Percentiles rank a stretch among this genome's conserved stretches.
These are phyloP conservation scores for Firmiana major DNA, from an alignment of 345 rosid species.

Conservation along the genomic window DNA sequence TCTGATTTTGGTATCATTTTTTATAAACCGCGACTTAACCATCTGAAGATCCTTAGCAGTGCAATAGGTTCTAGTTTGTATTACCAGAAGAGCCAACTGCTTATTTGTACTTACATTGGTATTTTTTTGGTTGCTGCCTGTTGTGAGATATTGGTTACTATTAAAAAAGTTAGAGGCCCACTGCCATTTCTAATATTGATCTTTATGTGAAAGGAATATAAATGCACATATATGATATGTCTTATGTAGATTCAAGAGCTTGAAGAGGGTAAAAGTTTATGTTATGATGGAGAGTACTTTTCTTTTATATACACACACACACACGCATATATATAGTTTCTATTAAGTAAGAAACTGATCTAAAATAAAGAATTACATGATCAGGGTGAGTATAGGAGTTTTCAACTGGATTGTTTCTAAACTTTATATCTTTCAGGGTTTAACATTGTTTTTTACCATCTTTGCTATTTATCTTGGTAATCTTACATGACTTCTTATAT, in stretches of 20 bases:
- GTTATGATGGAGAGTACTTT: neutral
- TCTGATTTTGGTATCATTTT: slow-evolving; percentile 6
- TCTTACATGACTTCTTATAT: slow-evolving; percentile 19
- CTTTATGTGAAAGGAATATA: neutral
- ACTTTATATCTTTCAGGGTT: neutral
- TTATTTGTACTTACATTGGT: neutral
- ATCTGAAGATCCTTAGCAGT: slow-evolving; percentile 3
- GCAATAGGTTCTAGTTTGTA: neutral
- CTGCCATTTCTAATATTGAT: neutral
- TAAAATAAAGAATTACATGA: neutral
- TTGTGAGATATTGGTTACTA: neutral
- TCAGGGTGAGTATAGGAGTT: neutral
- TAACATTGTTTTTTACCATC: neutral
- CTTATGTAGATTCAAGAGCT: neutral
- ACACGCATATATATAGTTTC: neutral
- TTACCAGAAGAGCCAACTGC: neutral
- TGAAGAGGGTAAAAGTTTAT: neutral
- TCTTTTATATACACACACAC: too few relatives aligned
- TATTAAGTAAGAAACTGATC: neutral
- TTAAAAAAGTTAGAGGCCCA: neutral
- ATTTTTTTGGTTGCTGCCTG: neutral
- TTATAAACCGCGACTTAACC: neutral
- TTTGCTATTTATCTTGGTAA: slow-evolving; percentile 1
- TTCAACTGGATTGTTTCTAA: neutral
- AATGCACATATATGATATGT: neutral